A percentile compares a stretch with the other conserved stretches of the same genome.
Conservation (phyloP, 2,329 filamentous ascomycete species). For the Cadophora sp. region DNA sequence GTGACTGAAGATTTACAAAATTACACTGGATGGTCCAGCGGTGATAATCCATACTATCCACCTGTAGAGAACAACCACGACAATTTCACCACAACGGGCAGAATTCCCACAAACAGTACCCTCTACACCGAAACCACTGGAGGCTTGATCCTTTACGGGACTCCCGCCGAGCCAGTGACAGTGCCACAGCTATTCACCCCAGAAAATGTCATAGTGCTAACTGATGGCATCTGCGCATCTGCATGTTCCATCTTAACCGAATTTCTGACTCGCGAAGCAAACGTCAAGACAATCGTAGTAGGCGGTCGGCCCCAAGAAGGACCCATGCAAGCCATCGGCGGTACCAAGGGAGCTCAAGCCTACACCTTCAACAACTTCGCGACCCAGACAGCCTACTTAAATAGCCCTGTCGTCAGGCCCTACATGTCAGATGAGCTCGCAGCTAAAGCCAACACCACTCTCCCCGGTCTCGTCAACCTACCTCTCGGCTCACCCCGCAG, state of each 20-base stretch:
- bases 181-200: slow-evolving; percentile 45
- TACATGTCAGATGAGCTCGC: slow-evolving; percentile 22
- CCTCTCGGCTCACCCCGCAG: slow-evolving; percentile 21
- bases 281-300: slow-evolving; percentile 58
- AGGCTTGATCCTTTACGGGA: slow-evolving; percentile 40
- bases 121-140: slow-evolving; percentile 12
- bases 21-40: slow-evolving; percentile 20
- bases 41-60: neutral
- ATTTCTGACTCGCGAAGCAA: slow-evolving; percentile 57
- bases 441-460: slow-evolving; percentile 20
- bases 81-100: slow-evolving; percentile 21
- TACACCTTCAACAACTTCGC: slow-evolving; percentile 39
- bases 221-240: slow-evolving; percentile 64
- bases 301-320: slow-evolving; percentile 56
- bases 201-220: slow-evolving; percentile 51
- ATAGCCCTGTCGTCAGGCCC: slow-evolving; percentile 8
- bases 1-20: slow-evolving; percentile 19
- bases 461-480: slow-evolving; percentile 23
- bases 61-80: slow-evolving; percentile 16
- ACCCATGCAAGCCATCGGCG: slow-evolving; percentile 54
- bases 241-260: slow-evolving; percentile 63
- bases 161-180: slow-evolving; percentile 27
- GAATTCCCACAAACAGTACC: slow-evolving; percentile 18
- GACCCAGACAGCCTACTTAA: slow-evolving; percentile 31
- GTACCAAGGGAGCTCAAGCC: slow-evolving; percentile 50